Percentiles rank a stretch among this genome's conserved stretches.
phyloP scores from a whole-genome alignment of 2,329 filamentous ascomycete species.

The Chaetoscypha palmicola region DNA sequence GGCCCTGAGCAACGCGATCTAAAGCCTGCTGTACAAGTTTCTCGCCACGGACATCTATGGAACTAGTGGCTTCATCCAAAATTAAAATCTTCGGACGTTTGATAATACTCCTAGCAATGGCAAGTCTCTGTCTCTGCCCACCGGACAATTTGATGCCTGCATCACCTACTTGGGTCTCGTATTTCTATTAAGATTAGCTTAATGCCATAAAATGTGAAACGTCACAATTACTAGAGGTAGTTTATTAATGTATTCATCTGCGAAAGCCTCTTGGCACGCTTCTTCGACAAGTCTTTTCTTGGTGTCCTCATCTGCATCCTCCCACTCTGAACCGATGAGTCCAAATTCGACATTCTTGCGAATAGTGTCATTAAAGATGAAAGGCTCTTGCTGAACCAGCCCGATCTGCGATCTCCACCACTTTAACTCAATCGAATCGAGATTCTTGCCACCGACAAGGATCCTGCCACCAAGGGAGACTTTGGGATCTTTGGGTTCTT shows the following conservation, averaged over 20 bases:
- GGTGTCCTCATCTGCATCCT: conserved; percentile 45
- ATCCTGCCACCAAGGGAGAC: conserved; percentile 47
- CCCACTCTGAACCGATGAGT: conserved; percentile 45
- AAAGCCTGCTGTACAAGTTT: conserved; percentile 48
- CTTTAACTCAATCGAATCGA: conserved; percentile 54
- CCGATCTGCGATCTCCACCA: conserved; percentile 56
- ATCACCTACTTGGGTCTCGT: conserved; percentile 70
- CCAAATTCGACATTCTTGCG: conserved; percentile 56
- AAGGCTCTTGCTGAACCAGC: conserved; percentile 61
- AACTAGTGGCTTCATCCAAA: conserved; percentile 62
- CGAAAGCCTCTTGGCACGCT: conserved; percentile 61
- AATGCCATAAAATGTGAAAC: too few species aligned
- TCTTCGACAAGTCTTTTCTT: conserved; percentile 54
- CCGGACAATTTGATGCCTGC: conserved; percentile 71
- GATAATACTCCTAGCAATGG: conserved; percentile 64
- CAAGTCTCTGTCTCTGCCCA: conserved; percentile 71
- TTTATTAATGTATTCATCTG: conserved; percentile 60
- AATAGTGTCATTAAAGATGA: conserved; percentile 60
- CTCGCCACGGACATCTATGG: conserved; percentile 40
- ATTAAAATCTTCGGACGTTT: conserved; percentile 61
- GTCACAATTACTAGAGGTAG: conserved; percentile 47
- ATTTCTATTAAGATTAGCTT: conserved; percentile 43
- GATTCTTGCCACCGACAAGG: conserved; percentile 43
- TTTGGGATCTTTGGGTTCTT: conserved; percentile 35
- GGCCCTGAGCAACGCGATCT: conserved; percentile 45